Percentiles rank a stretch among this genome's conserved stretches.
Conservation (phyloP, 768 basidiomycete genomes). For the Podaxis carcinomalis region DNA sequence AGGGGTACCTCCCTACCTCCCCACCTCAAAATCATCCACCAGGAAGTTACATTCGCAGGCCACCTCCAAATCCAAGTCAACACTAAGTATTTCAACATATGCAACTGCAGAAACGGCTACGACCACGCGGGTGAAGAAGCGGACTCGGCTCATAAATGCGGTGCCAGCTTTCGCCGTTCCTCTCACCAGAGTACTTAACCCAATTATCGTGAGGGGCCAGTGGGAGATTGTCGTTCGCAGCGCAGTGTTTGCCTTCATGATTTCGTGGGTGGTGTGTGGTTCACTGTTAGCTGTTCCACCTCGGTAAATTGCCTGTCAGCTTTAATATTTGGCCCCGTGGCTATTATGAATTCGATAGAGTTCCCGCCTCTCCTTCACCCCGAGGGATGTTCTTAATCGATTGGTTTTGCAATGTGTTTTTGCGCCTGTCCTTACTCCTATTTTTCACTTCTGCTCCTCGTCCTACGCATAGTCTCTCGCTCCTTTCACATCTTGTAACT, state of each 20-base stretch:
- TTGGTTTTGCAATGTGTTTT: not conserved
- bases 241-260: conserved; percentile 39
- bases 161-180: conserved; percentile 73
- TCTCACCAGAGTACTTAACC: conserved; percentile 64
- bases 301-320: conserved; percentile 12
- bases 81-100: conserved; percentile 6
- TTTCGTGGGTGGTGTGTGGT: conserved; percentile 38
- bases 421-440: not conserved
- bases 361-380: not conserved
- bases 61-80: conserved; percentile 13
- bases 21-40: conserved; percentile 9
- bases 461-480: not conserved
- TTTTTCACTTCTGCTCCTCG: not conserved
- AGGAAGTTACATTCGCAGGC: not conserved
- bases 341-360: conserved; percentile 2
- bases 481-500: not conserved
- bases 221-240: conserved; percentile 81
- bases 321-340: not conserved
- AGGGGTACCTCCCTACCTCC: conserved; percentile 2
- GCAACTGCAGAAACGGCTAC: conserved; percentile 13
- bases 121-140: conserved; percentile 27
- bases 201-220: conserved; percentile 71
- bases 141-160: conserved; percentile 41
- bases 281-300: conserved; percentile 38
- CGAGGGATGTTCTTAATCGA: not conserved